phyloP scores from a whole-genome alignment of 306 rosid species.

The Cucurbita pepo region DNA sequence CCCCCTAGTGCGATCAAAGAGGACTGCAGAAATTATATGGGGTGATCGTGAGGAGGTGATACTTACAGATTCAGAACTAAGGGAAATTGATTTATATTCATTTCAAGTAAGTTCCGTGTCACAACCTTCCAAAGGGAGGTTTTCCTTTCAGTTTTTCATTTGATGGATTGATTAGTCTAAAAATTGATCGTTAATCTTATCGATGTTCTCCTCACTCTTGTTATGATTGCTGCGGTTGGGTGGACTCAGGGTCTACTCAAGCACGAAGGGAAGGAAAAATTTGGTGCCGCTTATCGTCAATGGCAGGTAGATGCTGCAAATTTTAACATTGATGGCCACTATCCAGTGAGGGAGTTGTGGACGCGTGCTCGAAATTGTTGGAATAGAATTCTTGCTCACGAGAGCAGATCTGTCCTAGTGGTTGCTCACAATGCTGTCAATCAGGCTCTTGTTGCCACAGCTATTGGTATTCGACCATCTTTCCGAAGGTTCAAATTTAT shows the following conservation, averaged over 20 bases:
- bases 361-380: constrained; percentile 70
- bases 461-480: constrained; percentile 49
- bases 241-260: constrained; percentile 62
- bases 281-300: constrained; percentile 53
- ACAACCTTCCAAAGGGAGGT: no score
- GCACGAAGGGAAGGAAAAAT: constrained; percentile 68
- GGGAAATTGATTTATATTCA: constrained; percentile 88
- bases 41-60: constrained; percentile 39
- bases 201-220: not conserved
- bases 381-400: constrained; percentile 57
- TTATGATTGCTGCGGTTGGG: constrained; percentile 8
- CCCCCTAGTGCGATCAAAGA: constrained; percentile 68
- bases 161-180: not conserved
- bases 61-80: constrained; percentile 40
- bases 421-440: constrained; percentile 98
- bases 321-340: constrained; percentile 75
- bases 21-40: constrained; percentile 88
- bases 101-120: constrained; percentile 51
- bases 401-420: constrained; percentile 76
- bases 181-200: not conserved
- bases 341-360: constrained; percentile 94
- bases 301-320: constrained; percentile 83
- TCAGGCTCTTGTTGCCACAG: constrained; percentile 95
- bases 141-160: not conserved
- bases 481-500: constrained; percentile 2